Percentiles rank a stretch among this genome's conserved stretches.
Evolutionary conservation across 208 protist species (phyloP).

Genomic region (Borovskyia barvae): DNA sequence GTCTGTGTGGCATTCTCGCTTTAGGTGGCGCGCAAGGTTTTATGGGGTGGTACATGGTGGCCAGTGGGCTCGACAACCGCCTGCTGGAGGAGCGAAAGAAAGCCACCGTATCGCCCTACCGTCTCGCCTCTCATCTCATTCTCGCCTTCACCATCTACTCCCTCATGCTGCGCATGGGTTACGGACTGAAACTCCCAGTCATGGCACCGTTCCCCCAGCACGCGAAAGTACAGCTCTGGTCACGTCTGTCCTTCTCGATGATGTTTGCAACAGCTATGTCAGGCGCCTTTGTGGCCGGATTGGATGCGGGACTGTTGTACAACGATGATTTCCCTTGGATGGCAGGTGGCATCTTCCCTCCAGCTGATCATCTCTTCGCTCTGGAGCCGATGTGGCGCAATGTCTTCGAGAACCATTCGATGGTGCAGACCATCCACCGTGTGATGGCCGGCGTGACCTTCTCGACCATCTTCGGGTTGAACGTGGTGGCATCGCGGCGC

Average conservation of each 20-base stretch:
- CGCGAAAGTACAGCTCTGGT: slow-evolving; percentile 42
- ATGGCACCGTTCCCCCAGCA: slow-evolving; percentile 40
- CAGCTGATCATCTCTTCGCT: slow-evolving; percentile 59
- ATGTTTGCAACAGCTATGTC: slow-evolving; percentile 85
- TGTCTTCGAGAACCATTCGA: slow-evolving; percentile 80
- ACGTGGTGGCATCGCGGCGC: slow-evolving; percentile 41
- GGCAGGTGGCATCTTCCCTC: slow-evolving; percentile 78
- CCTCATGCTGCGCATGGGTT: slow-evolving; percentile 79
- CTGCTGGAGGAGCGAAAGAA: slow-evolving; percentile 72
- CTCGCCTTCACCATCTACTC: slow-evolving; percentile 94
- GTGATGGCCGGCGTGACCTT: slow-evolving; percentile 62
- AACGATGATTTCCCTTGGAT: slow-evolving; percentile 91
- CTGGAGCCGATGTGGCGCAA: slow-evolving; percentile 79
- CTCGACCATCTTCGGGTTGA: slow-evolving; percentile 44
- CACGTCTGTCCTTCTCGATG: slow-evolving; percentile 49
- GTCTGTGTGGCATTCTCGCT: slow-evolving; percentile 53
- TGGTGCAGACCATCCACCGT: slow-evolving; percentile 77
- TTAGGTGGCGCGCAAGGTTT: slow-evolving; percentile 87
- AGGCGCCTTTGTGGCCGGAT: slow-evolving; percentile 89
- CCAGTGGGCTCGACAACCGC: slow-evolving; percentile 91
- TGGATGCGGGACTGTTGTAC: slow-evolving; percentile 90
- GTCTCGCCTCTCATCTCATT: slow-evolving; percentile 93
- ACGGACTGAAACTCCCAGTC: slow-evolving; percentile 53
- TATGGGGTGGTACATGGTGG: slow-evolving; percentile 98
- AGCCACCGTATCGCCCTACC: slow-evolving; percentile 84